Percentiles rank a stretch among this genome's conserved stretches.
Conservation (phyloP, 495 filamentous ascomycete genomes). For the Cudoniella acicularis region DNA sequence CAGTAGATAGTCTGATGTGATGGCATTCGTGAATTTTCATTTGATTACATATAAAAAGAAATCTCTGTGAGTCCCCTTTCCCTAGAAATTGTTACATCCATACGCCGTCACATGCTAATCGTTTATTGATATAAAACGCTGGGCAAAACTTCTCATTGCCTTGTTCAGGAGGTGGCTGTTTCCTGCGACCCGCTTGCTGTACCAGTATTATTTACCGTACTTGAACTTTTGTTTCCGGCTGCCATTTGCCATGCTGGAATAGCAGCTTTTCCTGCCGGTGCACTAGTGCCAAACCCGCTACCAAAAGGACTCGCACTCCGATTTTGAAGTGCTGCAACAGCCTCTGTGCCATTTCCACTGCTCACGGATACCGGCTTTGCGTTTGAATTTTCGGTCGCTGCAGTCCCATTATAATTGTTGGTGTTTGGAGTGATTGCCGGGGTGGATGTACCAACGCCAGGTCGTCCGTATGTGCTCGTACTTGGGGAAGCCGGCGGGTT, state of each 20-base stretch:
- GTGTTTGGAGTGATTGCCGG: background rate
- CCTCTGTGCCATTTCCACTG: conserved; percentile 16
- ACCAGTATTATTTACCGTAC: conserved; percentile 10
- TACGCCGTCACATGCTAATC: background rate
- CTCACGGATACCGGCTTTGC: conserved; percentile 26
- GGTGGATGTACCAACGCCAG: conserved; percentile 4
- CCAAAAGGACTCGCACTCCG: conserved; percentile 25
- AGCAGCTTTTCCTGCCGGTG: conserved; percentile 50
- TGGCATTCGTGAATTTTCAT: background rate
- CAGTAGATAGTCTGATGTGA: too few species aligned
- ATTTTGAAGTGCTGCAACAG: conserved; percentile 18
- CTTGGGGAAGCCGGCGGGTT: conserved; percentile 42
- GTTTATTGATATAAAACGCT: background rate
- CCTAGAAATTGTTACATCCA: background rate
- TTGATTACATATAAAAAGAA: background rate
- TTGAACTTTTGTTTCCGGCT: conserved; percentile 49
- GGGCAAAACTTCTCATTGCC: background rate
- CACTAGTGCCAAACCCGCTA: conserved; percentile 31
- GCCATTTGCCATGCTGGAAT: conserved; percentile 77
- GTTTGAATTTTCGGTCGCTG: conserved; percentile 4
- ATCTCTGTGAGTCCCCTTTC: background rate
- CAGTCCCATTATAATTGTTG: conserved; percentile 4
- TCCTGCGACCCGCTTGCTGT: conserved; percentile 12
- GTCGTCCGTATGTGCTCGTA: conserved; percentile 18
- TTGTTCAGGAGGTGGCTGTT: background rate